Evolutionary conservation across 225 moss, liverwort and hornwort species (phyloP).

Genomic region (Thuidium tamariscinum): DNA sequence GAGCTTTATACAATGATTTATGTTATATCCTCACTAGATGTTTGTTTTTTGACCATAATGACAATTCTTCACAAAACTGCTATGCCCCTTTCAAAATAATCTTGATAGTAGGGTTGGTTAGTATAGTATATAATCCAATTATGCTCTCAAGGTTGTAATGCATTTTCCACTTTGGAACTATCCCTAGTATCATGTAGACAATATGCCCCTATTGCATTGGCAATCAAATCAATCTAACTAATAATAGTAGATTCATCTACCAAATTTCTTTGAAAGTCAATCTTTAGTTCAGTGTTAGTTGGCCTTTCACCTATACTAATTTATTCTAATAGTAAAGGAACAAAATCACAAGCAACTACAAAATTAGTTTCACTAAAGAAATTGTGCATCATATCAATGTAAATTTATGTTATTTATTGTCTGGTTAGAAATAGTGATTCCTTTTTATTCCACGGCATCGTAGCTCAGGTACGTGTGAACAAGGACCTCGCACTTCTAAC

Average conservation of each 20-base stretch:
- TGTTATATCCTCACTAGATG: neutral
- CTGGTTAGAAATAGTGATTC: neutral
- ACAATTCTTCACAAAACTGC: neutral
- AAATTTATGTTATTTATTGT: neutral
- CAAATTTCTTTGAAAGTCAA: neutral
- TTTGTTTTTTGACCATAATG: neutral
- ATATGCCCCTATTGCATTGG: fast-evolving
- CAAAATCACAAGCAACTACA: neutral
- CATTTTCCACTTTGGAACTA: neutral
- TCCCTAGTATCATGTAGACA: neutral
- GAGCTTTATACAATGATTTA: neutral
- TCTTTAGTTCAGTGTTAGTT: neutral
- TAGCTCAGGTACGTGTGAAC: neutral
- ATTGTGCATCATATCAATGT: neutral
- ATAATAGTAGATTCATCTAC: neutral
- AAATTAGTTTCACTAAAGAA: neutral
- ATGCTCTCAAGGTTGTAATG: fast-evolving
- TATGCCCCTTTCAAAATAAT: neutral
- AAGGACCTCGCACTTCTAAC: neutral
- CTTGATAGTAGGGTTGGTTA: too few relatives aligned
- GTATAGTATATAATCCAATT: neutral
- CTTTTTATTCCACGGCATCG: neutral
- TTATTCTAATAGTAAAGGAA: neutral
- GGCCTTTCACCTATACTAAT: neutral
- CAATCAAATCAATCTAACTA: neutral